Base-by-base conservation (phyloP, 23 red algal genomes). In the Cyanidioschyzon merolae region DNA sequence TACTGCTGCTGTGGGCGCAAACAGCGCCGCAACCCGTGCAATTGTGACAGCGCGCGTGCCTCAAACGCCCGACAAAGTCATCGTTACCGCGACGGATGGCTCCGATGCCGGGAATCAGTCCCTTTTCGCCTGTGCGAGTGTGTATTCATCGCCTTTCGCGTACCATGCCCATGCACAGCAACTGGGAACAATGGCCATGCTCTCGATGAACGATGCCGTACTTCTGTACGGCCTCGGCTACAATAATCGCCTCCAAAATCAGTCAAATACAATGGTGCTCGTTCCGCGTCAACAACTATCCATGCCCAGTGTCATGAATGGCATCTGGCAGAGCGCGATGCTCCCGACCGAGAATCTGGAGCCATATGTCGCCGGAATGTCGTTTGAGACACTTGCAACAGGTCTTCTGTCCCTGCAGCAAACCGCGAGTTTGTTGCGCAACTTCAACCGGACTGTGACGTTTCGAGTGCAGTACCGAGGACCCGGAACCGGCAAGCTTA, bases 381-480 rank as follows among this genome's bases (percentile, higher is more conserved):
- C 45, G 45, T 7, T 7, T 54, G 45, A 54, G 45, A 21, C 45
- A 7, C 45, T 54, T 21, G 63, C 63, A 7, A 35, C 29, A 7
- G 63, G n/a, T 35, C n/a, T 25, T 32, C n/a, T 25, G 12, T 32
- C 21, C 16, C 7, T 7, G n/a, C 21, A 35, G 21, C 12, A 25
- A 25, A 35, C 29, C 16, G 63, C 3, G 16, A 71, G 32, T 71
- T 35, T 27, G 63, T 32, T 25, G 63, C 63, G 63, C 63, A 35
- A 25, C 63, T 71, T 71, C 32, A 71, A 71, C 29, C 63, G 63
- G 12, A 71, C 63, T 7, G 63, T 71, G n/a, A 71, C 63, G 3
- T 71, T 71, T 71, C 63, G 63, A 27, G 63, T 71, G 63, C 63
- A 71, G 63, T 71, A 71, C 32, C 63, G 63, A 25, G 63, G 63